A percentile compares a stretch with the other conserved stretches of the same genome.
phyloP scores from a whole-genome alignment of 805 yeast species.

The Pachysolen tannophilus region DNA sequence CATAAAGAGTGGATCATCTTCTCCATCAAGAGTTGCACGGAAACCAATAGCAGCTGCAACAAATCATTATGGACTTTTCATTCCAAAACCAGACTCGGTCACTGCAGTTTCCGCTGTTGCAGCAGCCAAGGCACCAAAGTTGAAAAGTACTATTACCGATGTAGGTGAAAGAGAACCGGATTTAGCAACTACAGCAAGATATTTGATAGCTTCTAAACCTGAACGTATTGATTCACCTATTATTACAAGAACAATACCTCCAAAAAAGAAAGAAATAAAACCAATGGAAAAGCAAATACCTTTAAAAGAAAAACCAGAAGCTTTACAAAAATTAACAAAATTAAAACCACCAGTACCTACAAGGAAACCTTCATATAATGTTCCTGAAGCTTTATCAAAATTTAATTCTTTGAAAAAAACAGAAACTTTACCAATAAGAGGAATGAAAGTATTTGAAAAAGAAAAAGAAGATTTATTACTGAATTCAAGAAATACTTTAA shows the following conservation, averaged over 20 bases:
- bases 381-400: conserved; percentile 4
- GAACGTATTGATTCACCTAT: neutral
- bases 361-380: conserved; percentile 4
- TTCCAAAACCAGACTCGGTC: conserved; percentile 14
- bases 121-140: conserved; percentile 17
- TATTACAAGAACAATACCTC: neutral
- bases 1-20: neutral
- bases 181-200: conserved; percentile 9
- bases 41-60: too few relatives aligned
- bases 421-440: neutral
- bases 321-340: conserved; percentile 11
- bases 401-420: conserved; percentile 1
- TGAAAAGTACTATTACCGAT: conserved; percentile 10
- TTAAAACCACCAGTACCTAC: conserved; percentile 9
- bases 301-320: conserved; percentile 10
- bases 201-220: conserved; percentile 1
- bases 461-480: conserved; percentile 5
- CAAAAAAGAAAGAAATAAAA: conserved; percentile 1
- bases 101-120: conserved; percentile 15
- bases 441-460: conserved; percentile 5
- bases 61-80: conserved; percentile 4
- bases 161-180: conserved; percentile 12
- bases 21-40: too few relatives aligned
- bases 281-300: neutral
- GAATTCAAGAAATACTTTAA: conserved; percentile 5